Evolutionary conservation across 768 basidiomycete species (phyloP).

Genomic region (Lepiota brunneoincarnata): DNA sequence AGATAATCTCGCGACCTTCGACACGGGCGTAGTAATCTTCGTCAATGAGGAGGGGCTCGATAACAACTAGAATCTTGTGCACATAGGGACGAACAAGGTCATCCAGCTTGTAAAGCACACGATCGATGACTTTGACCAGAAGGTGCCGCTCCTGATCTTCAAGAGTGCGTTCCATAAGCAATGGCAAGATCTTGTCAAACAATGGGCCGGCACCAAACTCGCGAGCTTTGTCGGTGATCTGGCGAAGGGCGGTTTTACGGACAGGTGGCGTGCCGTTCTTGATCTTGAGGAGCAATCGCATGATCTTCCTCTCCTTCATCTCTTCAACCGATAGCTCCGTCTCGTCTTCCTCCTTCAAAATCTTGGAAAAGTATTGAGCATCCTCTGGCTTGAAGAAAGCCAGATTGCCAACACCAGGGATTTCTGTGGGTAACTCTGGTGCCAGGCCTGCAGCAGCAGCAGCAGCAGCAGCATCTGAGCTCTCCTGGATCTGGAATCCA

Average conservation of each 20-base stretch:
- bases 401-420: slow-evolving; percentile 94
- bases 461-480: slow-evolving; percentile 84
- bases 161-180: slow-evolving; percentile 96
- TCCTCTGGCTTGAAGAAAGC: slow-evolving; percentile 99
- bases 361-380: slow-evolving; percentile 96
- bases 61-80: slow-evolving; percentile 99
- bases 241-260: slow-evolving; percentile 94
- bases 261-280: slow-evolving; percentile 99
- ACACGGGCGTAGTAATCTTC: slow-evolving; percentile 97
- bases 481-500: slow-evolving; percentile 96
- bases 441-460: slow-evolving; percentile 91
- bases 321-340: slow-evolving; percentile 91
- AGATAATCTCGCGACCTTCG: slow-evolving; percentile 99
- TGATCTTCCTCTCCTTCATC: slow-evolving; percentile 99
- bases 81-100: slow-evolving; percentile 98
- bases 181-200: slow-evolving; percentile 97
- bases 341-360: slow-evolving; percentile 94
- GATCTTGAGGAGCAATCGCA: slow-evolving; percentile 96
- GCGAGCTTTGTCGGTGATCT: slow-evolving; percentile 98
- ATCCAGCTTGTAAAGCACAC: slow-evolving; percentile 97
- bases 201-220: slow-evolving; percentile 98
- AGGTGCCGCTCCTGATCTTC: slow-evolving; percentile 99
- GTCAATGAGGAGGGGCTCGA: slow-evolving; percentile 97
- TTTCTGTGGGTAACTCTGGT: slow-evolving; percentile 93
- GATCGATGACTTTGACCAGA: slow-evolving; percentile 98